Evolutionary conservation across 2,329 filamentous ascomycete genomes (phyloP).

Genomic region (Talaromyces sp.): DNA sequence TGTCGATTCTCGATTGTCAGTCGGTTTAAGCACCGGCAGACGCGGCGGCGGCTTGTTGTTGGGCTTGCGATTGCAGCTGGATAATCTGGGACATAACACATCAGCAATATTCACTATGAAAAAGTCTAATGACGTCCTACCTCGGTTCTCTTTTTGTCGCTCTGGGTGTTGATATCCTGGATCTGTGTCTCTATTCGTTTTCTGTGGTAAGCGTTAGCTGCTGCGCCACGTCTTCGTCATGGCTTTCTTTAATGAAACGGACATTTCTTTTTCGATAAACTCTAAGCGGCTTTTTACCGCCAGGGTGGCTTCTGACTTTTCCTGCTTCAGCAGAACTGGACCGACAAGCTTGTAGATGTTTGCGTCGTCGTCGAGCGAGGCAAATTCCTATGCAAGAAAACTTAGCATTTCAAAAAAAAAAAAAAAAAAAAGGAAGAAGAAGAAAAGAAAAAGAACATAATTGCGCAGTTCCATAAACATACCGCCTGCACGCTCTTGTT

Average conservation of each 20-base stretch:
- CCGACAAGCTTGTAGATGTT: conserved; percentile 95
- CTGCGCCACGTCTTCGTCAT: not conserved
- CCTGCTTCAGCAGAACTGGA: conserved; percentile 89
- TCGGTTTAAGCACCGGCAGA: conserved; percentile 25
- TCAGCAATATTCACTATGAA: not conserved
- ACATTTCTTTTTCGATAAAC: conserved; percentile 94
- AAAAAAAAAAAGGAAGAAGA: not conserved
- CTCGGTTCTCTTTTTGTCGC: conserved; percentile 61
- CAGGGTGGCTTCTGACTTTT: conserved; percentile 81
- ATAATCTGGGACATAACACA: conserved; percentile 5
- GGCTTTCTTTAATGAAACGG: conserved; percentile 5
- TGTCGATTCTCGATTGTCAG: not conserved
- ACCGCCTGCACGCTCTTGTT: conserved; percentile 83
- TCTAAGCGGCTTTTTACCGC: conserved; percentile 87
- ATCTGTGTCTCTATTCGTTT: conserved; percentile 64
- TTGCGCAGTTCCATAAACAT: conserved; percentile 3
- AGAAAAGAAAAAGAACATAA: not conserved
- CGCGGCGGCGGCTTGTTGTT: conserved; percentile 27
- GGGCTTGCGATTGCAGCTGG: conserved; percentile 20
- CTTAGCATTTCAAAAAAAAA: not conserved
- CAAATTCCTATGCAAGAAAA: conserved; percentile 65
- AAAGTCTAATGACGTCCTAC: conserved; percentile 33
- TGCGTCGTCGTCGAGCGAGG: conserved; percentile 69
- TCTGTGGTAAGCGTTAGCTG: conserved; percentile 33
- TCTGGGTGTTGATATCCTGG: conserved; percentile 57